Conservation (phyloP, 225 moss, liverwort and hornwort species). For the Ulota crispa region DNA sequence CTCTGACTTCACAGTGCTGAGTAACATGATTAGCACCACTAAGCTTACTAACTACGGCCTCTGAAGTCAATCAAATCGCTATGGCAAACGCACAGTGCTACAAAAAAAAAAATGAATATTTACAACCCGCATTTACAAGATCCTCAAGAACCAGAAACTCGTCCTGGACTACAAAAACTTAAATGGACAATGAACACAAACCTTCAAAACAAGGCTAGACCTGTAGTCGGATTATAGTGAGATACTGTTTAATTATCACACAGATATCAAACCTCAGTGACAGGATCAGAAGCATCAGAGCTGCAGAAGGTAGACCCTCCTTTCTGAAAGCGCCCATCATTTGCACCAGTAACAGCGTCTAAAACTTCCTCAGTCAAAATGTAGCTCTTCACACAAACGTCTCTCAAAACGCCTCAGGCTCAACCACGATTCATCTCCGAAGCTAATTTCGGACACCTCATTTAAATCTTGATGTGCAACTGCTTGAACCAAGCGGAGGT, state of each 20-base stretch:
- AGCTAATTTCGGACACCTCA: background rate
- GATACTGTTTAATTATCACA: conserved; percentile 1
- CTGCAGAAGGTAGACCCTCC: conserved; percentile 36
- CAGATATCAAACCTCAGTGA: conserved; percentile 15
- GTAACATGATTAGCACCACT: background rate
- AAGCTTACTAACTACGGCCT: background rate
- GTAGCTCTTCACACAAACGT: background rate
- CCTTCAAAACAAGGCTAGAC: background rate
- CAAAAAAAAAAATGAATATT: conserved; percentile 20
- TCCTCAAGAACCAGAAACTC: background rate
- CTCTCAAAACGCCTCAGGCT: background rate
- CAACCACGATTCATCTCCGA: background rate
- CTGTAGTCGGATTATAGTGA: conserved; percentile 1
- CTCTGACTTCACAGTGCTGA: too few relatives aligned
- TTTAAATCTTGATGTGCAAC: conserved; percentile 41
- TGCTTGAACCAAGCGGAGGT: conserved; percentile 48
- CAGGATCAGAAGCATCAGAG: conserved; percentile 39
- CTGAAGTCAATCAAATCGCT: conserved; percentile 15
- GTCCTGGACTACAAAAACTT: background rate
- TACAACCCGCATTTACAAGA: conserved; percentile 14
- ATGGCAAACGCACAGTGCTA: background rate
- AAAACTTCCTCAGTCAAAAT: conserved; percentile 29
- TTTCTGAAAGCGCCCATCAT: conserved; percentile 40
- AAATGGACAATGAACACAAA: background rate
- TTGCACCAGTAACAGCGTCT: conserved; percentile 24